Base-by-base conservation (phyloP, 108 stramenopile species). In the Pseudonitzschia delicatissima region DNA sequence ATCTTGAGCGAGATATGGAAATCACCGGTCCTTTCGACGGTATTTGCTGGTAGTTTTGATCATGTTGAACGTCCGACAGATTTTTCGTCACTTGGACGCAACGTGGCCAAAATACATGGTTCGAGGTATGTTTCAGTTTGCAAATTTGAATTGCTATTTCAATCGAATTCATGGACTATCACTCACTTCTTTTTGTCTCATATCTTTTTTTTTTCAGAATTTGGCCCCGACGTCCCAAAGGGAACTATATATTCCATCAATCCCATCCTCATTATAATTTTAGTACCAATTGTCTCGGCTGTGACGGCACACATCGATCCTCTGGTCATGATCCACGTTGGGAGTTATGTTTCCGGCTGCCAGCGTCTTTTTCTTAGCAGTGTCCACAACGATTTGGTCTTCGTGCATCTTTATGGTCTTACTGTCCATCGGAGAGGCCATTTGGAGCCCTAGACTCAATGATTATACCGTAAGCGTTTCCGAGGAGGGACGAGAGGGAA, bases 51-150 rank as follows among this genome's bases (percentile, higher is more conserved):
- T 93, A 2, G 70, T 81, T 21, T 42, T 93, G n/a, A 77, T 93
- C n/a, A 85, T 82, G 29, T 67, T 93, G 23, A 93, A 93, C 72
- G 84, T 93, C 2, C 72, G 86, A 40, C 87, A 85, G 82, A 82
- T 93, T 12, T 93, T 93, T 60, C 77, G 92, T 2, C 92, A 93
- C 59, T 62, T 93, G 55, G 92, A 93, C 65, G 92, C 86, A 6
- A 93, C 92, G 15, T 65, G 89, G 4, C 92, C 92, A 25, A 93
- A 90, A 40, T 93, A 89, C 59, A 83, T 93, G 82, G 53, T 91
- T 7, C 71, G 92, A 39, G 47, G 47, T 48, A 21, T 23, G 20
- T 48, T 23, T 21, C 23, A 23, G 20, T 45, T 98, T 98, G 58
- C 95, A 87, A 40, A 98, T 87, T 48, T 3, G 6, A 48, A 23